Percentiles rank a stretch among this genome's conserved stretches.
phyloP scores from a whole-genome alignment of 257 asterid genomes.

The Ligustrum vulgare region DNA sequence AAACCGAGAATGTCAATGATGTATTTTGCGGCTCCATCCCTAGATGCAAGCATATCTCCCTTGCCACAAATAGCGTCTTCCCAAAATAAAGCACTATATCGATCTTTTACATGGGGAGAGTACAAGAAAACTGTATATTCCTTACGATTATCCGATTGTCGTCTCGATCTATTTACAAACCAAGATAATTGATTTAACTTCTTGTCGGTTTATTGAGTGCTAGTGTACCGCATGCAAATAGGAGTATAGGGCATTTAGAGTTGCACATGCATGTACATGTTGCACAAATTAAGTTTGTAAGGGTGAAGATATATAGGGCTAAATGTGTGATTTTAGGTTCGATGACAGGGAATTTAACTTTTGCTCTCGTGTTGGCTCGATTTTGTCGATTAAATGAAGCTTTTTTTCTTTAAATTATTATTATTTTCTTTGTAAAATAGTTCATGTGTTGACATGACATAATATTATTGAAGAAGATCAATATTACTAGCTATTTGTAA shows the following conservation, averaged over 20 bases:
- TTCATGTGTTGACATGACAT: neutral
- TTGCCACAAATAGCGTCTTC: constrained; percentile 25
- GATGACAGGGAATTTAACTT: constrained; percentile 2
- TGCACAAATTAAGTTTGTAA: neutral
- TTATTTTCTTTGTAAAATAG: neutral
- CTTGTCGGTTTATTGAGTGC: neutral
- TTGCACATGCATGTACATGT: constrained; percentile 8
- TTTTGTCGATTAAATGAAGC: constrained; percentile 6
- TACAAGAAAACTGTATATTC: constrained; percentile 53
- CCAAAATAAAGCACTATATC: constrained; percentile 31
- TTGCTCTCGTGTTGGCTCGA: constrained; percentile 10
- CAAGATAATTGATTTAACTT: neutral
- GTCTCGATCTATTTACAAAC: constrained; percentile 55
- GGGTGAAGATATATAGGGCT: neutral
- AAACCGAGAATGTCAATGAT: constrained; percentile 63
- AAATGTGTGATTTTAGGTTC: constrained; percentile 6
- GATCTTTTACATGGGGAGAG: constrained; percentile 71
- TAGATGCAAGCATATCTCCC: constrained; percentile 42
- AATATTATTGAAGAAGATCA: neutral
- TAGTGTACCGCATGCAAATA: neutral
- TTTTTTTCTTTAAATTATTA: neutral
- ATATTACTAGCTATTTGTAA: neutral
- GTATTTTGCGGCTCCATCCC: constrained; percentile 72
- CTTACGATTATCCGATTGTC: constrained; percentile 47
- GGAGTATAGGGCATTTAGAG: constrained; percentile 17